Evolutionary conservation across 1,139 yeast species (phyloP).

Genomic region (Taphrina populina): DNA sequence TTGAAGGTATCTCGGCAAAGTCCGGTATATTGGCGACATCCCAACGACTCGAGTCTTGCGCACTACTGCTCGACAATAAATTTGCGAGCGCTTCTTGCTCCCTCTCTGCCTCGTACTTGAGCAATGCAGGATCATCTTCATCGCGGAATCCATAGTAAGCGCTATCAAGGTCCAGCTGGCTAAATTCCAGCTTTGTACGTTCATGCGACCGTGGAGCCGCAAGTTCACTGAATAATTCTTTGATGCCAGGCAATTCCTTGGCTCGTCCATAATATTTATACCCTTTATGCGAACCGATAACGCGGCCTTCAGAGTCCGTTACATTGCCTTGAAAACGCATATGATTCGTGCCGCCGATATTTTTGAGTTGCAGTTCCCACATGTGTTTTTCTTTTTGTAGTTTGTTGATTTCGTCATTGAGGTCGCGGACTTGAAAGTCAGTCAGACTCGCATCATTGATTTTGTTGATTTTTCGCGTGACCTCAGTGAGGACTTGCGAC

Average conservation of each 20-base stretch:
- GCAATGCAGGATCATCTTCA: conserved; percentile 42
- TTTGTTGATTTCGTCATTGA: conserved; percentile 73
- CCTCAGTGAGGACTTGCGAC: conserved; percentile 61
- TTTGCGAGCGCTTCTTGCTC: conserved; percentile 40
- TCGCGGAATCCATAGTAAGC: conserved; percentile 55
- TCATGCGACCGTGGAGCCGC: conserved; percentile 30
- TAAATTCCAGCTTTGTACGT: conserved; percentile 37
- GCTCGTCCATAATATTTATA: conserved; percentile 83
- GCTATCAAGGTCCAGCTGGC: conserved; percentile 44
- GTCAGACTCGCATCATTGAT: conserved; percentile 64
- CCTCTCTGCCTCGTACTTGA: conserved; percentile 43
- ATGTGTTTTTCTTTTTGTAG: conserved; percentile 64
- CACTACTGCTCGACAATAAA: conserved; percentile 36
- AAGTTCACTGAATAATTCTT: conserved; percentile 50
- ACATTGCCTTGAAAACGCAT: conserved; percentile 40
- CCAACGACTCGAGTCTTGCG: conserved; percentile 36
- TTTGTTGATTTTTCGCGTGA: conserved; percentile 59
- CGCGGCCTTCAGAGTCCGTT: conserved; percentile 43
- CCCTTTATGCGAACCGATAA: conserved; percentile 50
- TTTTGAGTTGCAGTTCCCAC: conserved; percentile 74
- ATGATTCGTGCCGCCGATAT: conserved; percentile 70
- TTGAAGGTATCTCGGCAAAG: conserved; percentile 22
- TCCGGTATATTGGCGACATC: conserved; percentile 34
- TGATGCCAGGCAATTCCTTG: conserved; percentile 72
- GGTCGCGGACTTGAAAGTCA: conserved; percentile 64